Evolutionary conservation across 2,329 filamentous ascomycete species (phyloP), one percentile per base, ranked within the genome.

Genomic region (Penicillium sp.): DNA sequence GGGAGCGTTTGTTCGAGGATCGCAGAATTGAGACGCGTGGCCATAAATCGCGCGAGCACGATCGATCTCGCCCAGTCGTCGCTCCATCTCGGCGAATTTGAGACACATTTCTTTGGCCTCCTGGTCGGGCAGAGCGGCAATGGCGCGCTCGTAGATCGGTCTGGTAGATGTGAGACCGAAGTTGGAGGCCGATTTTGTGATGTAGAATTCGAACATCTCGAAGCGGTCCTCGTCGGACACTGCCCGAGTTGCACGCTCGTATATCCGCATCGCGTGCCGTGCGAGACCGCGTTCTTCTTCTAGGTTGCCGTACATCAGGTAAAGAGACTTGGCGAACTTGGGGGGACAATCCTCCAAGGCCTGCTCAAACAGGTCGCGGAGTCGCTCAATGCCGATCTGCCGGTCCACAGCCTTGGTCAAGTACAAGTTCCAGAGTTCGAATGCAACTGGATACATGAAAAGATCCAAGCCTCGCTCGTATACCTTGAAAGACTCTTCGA

Each of bases 131-230:
- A 99, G 81, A n/a, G 92, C 90, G 11, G 91, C 87, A 65, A 99
- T 96, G 38, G 94, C 93, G 55, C 92, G 87, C 77, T 99, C 94
- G 79, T 99, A 99, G 67, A 99, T 99, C 0, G 91, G 88, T 50
- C 94, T 82, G 3, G 94, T 97, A 0, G 94, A 97, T 0, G 94
- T 92, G 50, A 99, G 84, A 33, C 95, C 94, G 70, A 99, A 99
- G 76, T 99, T 99, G 21, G 92, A 96, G 1, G 94, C 94, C 0
- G 92, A 97, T 74, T 99, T 97, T 57, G 93, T 97, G 71, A 99
- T 97, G 79, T 99, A 99, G 72, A 97, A 96, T 75, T 96, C 94
- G 80, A 97, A 99, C 92, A 99, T 97, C 68, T 96, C 92, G 59
- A 92, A 88, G 51, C 92, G 84, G 74, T 99, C 93, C 69, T 97